Evolutionary conservation across 768 basidiomycete species (phyloP), one percentile per base, ranked within the genome.

Genomic region (Xerocomus potaroensis): DNA sequence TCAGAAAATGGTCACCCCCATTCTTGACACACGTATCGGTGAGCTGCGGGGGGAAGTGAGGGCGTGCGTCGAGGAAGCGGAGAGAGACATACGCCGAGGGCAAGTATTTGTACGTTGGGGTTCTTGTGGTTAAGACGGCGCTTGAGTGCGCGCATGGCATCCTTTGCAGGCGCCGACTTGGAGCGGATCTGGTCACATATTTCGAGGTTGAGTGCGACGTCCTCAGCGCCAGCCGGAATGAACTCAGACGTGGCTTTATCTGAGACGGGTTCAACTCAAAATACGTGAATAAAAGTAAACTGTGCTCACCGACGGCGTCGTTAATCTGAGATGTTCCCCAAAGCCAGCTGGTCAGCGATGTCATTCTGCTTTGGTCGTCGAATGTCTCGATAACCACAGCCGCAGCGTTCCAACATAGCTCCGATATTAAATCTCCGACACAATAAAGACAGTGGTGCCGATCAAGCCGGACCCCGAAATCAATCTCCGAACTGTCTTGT

Each of bases 131-230:
- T 84, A 41, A 98, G 72, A 41, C 94, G 79, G 21, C 84, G 79
- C 68, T 92, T 92, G 60, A 99, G 73, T 16, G 86, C 81, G 48
- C 85, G 85, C 84, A 93, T 88, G 4, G 95, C 87, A 50, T 87
- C 83, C 68, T 87, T 87, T 15, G 94, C 83, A 15, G 80, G 78
- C 1, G 86, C 84, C 33, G 87, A 80, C 72, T 95, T 94, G 6
- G 91, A 91, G 44, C 93, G 82, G 63, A 99, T 93, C 68, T 94
- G 87, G 69, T 99, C 96, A 55, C 91, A 92, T 74, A 97, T 91
- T 65, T 97, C 92, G 49, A 99, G 87, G 59, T 87, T 87, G 53
- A 92, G 75, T 8, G 92, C 91, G 31, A 98, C 92, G 66, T 97
- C 91, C 64, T 94, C 91, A 43, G 81, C 71, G 22, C 87, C 87